Evolutionary conservation across 179 eudicot species (phyloP).

Genomic region (Sideroxylon spinosum): DNA sequence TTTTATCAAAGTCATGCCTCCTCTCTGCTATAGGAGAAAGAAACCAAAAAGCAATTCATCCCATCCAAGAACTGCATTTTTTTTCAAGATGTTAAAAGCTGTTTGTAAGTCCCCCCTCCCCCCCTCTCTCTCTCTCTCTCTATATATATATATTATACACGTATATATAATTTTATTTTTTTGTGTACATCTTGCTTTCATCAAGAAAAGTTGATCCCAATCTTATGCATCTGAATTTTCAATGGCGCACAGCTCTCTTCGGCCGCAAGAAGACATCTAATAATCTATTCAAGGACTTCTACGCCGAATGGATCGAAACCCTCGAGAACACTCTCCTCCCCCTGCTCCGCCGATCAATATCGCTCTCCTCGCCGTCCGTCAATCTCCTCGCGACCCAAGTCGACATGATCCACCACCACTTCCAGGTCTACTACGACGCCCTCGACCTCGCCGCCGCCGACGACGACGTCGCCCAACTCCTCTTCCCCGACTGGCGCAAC

Average conservation of each 20-base stretch:
- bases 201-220: too few species aligned
- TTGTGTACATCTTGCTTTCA: too few species aligned
- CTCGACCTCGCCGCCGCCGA: conserved; percentile 56
- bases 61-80: neutral
- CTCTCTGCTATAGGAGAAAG: neutral
- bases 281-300: conserved; percentile 55
- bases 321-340: conserved; percentile 55
- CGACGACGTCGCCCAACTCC: conserved; percentile 46
- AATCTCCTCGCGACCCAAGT: conserved; percentile 52
- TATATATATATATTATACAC: neutral
- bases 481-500: conserved; percentile 59
- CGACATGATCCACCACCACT: conserved; percentile 48
- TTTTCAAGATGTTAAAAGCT: conserved; percentile 22
- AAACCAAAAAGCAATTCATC: conserved; percentile 1
- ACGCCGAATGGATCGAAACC: conserved; percentile 54
- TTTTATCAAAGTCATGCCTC: neutral
- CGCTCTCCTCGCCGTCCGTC: conserved; percentile 28
- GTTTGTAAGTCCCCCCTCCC: conserved; percentile 11
- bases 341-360: conserved; percentile 41
- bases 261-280: conserved; percentile 36
- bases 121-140: neutral
- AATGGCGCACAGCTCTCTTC: conserved; percentile 26
- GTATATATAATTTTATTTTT: neutral
- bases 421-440: conserved; percentile 56
- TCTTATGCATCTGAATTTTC: too few species aligned